Evolutionary conservation across 306 rosid species (phyloP), one percentile per base, ranked within the genome.

Genomic region (Gynostemma pentaphyllum): DNA sequence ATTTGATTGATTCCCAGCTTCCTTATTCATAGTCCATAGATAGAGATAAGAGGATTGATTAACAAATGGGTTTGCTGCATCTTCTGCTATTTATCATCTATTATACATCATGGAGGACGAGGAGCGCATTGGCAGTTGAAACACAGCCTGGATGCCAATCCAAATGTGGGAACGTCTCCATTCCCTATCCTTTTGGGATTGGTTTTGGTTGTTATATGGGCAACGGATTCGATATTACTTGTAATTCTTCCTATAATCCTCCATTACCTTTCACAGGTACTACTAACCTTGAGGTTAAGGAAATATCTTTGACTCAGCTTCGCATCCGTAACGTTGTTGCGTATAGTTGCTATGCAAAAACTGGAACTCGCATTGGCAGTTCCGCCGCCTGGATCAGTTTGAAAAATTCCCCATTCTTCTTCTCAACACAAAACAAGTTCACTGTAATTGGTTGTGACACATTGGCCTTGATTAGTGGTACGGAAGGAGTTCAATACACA

Each of bases 401-500:
- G 52, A 51, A 9, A 13, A 10, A 7, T n/a, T 14, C 36, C 46
- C 63, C 71, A 11, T 14, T 21, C 37, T 55, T 50, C 62, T 37
- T 70, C 36, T 70, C 68, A 8, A 6, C 10, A 29, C 14, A 45
- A 14, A 71, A 64, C 40, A 45, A 42, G 40, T 64, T 71, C 75
- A 59, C 69, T 0, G 75, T 0, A 46, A 30, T 71, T 2, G 75
- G 75, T 1, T 71, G 75, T 15, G 70, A 71, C 70, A 64, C 66
- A 5, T 0, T 15, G 19, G 70, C 70, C 8, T n/a, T 63, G 46
- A 63, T 63, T 2, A 5, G 11, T 11, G 64, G 75, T 5, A 37
- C 15, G 1, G 3, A 39, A 8, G 56, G 48, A 2, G 5, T 19
- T 4, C 7, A 16, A n/a, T 62, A 26, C 47, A 39, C 75, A 8